These are phyloP conservation scores for Fusarium denticulatum DNA, from an alignment of 2,329 filamentous ascomycete species.

Conservation along the genomic window DNA sequence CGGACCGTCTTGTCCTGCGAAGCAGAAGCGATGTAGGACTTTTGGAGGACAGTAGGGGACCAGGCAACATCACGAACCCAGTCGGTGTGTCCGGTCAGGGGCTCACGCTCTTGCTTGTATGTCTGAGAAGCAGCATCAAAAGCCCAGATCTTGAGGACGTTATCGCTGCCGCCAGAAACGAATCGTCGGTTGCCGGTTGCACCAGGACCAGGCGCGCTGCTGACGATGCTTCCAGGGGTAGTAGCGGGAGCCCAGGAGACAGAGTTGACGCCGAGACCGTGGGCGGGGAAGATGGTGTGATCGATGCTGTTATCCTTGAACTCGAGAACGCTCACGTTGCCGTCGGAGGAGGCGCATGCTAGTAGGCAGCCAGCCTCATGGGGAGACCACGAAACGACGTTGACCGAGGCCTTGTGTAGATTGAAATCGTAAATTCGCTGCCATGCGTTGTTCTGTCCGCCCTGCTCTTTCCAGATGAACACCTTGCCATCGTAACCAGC, in stretches of 20 bases:
- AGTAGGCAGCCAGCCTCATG: constrained; percentile 95
- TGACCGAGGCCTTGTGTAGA: constrained; percentile 94
- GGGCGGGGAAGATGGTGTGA: constrained; percentile 88
- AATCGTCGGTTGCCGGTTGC: constrained; percentile 79
- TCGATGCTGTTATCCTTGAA: constrained; percentile 97
- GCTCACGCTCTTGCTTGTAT: constrained; percentile 70
- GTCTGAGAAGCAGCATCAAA: constrained; percentile 72
- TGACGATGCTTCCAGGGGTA: constrained; percentile 84
- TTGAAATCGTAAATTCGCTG: constrained; percentile 93
- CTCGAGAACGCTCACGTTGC: constrained; percentile 91
- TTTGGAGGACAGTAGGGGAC: constrained; percentile 93
- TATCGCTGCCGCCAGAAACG: constrained; percentile 95
- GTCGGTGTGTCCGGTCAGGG: constrained; percentile 85
- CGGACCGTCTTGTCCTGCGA: constrained; percentile 97
- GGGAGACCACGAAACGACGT: constrained; percentile 97
- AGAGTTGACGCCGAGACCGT: constrained; percentile 93
- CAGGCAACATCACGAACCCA: constrained; percentile 99
- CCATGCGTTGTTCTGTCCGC: constrained; percentile 68
- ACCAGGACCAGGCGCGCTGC: constrained; percentile 70
- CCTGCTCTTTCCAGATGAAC: constrained; percentile 95
- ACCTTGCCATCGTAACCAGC: constrained; percentile 98
- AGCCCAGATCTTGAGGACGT: constrained; percentile 91
- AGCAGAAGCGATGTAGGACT: constrained; percentile 95
- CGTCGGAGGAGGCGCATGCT: constrained; percentile 93
- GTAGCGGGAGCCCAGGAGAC: constrained; percentile 94